Base-by-base conservation (phyloP, 345 rosid species). In the Lagerstroemia speciosa region DNA sequence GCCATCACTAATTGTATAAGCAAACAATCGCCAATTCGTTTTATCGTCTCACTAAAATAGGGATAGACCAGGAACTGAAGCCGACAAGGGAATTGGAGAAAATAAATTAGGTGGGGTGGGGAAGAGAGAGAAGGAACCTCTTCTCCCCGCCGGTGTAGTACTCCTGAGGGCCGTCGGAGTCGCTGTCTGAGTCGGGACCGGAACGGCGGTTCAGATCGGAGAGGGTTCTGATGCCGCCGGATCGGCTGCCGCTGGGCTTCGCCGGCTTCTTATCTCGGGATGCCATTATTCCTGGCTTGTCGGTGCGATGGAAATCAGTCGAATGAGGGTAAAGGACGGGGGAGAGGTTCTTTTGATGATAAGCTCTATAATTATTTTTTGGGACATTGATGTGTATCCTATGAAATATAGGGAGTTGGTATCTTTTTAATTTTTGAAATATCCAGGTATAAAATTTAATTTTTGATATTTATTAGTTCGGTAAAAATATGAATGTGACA, bases 61-160 rank as follows among this genome's bases (percentile, higher is more conserved):
- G 27, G 29, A 53, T 7, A 26, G 30, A 53, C 4, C 60, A 26
- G 12, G 10, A 22, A 26, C 24, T 22, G 30, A 20, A 16, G 14
- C 53, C 6, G 65, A 62, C 40, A 34, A 11, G 27, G 22, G 43
- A 30, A 34, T 24, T 22, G 14, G 20, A 34, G 43, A 63, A 63
- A 63, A n/a, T 0, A 27, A 43, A 65, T 65, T 37, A 3, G 50
- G 34, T 36, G n/a, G 43, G 43, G 27, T 45, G n/a, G 20, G 30
- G 32, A 17, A 57, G 22, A 26, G 58, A 16, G 3, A 24, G 15
- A 37, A 5, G 69, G 45, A 58, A 93, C 98, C 98, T 93, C 77
- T 93, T 93, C 76, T 93, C 98, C 33, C 98, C 97, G 15, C 98
- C 98, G 62, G 97, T 89, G 81, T 87, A 90, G 74, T 87, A 93